Evolutionary conservation across 2,329 filamentous ascomycete species (phyloP), one percentile per base, ranked within the genome.

Genomic region (Fusarium metavorans): DNA sequence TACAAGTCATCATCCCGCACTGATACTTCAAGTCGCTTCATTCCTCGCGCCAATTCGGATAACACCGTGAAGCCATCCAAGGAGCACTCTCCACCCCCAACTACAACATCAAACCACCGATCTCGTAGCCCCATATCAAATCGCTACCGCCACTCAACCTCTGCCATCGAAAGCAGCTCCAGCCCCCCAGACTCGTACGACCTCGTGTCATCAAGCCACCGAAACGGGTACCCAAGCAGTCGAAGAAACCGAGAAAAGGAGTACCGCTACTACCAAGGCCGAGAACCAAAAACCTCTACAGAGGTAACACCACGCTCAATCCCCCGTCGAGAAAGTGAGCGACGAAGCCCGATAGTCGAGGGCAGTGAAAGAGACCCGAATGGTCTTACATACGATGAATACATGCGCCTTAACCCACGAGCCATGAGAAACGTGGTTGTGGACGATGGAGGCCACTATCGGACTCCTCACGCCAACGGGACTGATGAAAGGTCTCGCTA

Each of bases 201-300:
- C 9, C 37, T 68, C 9, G 68, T 64, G 23, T 69, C 75, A 1
- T 58, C 68, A 7, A 54, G 59, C 48, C 64, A 72, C 30, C 57
- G 66, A 20, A 64, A 65, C 27, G 61, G 68, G 13, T 63, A 67
- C 58, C 59, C 71, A 2, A 71, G 71, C 60, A 54, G 74, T 18
- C 67, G 73, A 37, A 72, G 78, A 16, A 73, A 34, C 25, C 71
- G 80, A 16, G 77, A 78, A 25, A 78, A 80, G 10, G 78, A 80
- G 4, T 81, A 81, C 45, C 72, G 79, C 14, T 75, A 75, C 43
- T 77, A 79, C 25, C 80, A 81, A 54, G 72, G 77, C 8, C 76
- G 79, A 6, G 74, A 68, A 8, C 48, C 74, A 11, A 76, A 64
- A 50, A 48, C 64, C 2, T 45, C 67, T 6, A 32, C 50, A 16